phyloP scores from a whole-genome alignment of 2,329 filamentous ascomycete species.

The Aspergillus tanneri region DNA sequence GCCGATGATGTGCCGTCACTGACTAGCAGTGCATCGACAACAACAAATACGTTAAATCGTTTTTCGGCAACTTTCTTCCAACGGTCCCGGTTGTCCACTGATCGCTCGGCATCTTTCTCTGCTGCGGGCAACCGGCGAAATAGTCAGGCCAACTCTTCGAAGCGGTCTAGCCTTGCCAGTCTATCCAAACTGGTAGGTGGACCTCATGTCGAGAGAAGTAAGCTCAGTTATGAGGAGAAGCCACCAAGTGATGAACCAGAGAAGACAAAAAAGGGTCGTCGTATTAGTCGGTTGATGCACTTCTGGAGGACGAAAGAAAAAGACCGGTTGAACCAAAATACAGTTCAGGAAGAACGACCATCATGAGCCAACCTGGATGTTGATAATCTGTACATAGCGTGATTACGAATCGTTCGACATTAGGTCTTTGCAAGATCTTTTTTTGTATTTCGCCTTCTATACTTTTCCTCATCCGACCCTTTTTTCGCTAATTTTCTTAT shows the following conservation, averaged over 20 bases:
- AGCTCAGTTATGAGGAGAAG: conserved; percentile 47
- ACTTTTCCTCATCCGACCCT: conserved; percentile 1
- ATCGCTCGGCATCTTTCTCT: conserved; percentile 48
- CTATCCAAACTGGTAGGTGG: conserved; percentile 49
- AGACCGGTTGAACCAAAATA: conserved; percentile 28
- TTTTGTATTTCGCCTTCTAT: conserved; percentile 10
- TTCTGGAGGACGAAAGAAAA: conserved; percentile 53
- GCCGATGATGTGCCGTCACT: conserved; percentile 52
- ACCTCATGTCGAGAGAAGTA: conserved; percentile 46
- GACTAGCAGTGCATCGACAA: conserved; percentile 51
- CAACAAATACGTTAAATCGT: conserved; percentile 44
- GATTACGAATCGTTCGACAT: conserved; percentile 22
- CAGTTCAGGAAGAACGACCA: conserved; percentile 23
- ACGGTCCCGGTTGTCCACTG: conserved; percentile 42
- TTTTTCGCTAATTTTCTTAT: conserved; percentile 19
- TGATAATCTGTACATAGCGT: conserved; percentile 19
- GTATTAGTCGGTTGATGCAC: conserved; percentile 50
- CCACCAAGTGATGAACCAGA: conserved; percentile 41
- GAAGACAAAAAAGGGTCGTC: conserved; percentile 45
- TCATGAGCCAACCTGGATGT: conserved; percentile 21
- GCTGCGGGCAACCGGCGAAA: conserved; percentile 39
- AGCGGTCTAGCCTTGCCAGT: conserved; percentile 51
- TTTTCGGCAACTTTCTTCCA: conserved; percentile 46
- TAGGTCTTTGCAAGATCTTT: conserved; percentile 22
- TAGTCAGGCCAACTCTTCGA: conserved; percentile 42